phyloP scores from a whole-genome alignment of 2,329 filamentous ascomycete species.

The Talaromyces sp. region DNA sequence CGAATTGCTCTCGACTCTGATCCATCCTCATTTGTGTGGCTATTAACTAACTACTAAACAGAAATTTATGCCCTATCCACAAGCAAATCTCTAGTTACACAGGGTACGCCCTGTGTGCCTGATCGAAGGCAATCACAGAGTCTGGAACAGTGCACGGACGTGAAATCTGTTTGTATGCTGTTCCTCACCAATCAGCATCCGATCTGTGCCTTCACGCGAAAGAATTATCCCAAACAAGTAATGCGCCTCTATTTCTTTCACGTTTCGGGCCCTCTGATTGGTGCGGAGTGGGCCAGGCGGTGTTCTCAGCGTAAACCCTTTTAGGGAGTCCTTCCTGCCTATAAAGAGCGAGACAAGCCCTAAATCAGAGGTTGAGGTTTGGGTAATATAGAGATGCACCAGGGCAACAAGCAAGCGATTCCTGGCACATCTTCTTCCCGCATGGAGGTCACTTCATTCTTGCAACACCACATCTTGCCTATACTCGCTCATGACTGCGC shows the following conservation, averaged over 20 bases:
- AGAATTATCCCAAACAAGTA: not conserved
- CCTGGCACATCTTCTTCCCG: too few species aligned
- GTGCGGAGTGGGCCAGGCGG: not conserved
- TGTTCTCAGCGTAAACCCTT: not conserved
- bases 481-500: not conserved
- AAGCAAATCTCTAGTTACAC: not conserved
- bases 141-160: not conserved
- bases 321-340: not conserved
- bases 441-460: not conserved
- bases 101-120: not conserved
- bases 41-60: not conserved
- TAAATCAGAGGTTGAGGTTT: not conserved
- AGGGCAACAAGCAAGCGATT: not conserved
- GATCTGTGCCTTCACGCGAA: slow-evolving; percentile 1
- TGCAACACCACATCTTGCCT: not conserved
- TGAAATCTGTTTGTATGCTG: not conserved
- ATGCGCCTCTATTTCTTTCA: not conserved
- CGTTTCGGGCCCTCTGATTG: not conserved
- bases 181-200: not conserved
- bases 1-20: not conserved
- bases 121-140: not conserved
- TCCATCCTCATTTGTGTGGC: not conserved
- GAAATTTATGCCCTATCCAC: not conserved
- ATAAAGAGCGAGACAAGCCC: not conserved
- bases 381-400: not conserved